Conservation (phyloP, 306 rosid species). For the Pterocarpus santalinus region DNA sequence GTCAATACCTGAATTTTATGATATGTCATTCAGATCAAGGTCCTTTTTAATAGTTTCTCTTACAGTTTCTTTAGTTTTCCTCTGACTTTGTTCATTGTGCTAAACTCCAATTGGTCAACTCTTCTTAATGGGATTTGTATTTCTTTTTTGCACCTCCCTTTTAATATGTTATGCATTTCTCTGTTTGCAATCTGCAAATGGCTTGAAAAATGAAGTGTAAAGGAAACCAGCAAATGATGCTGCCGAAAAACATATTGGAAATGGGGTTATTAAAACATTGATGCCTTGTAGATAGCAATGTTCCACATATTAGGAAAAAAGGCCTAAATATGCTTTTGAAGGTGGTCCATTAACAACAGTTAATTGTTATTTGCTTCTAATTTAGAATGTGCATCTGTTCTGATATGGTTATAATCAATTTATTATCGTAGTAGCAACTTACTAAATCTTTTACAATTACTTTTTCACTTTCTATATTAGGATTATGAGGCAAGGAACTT, state of each 20-base stretch:
- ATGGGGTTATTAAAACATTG: not conserved
- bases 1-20: not conserved
- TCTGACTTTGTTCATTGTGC: not conserved
- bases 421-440: constrained; percentile 15
- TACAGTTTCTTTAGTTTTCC: not conserved
- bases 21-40: not conserved
- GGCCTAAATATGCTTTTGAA: not conserved
- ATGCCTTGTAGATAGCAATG: not conserved
- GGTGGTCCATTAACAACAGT: constrained; percentile 32
- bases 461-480: constrained; percentile 52
- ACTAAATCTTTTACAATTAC: not conserved
- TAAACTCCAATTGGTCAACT: constrained; percentile 23
- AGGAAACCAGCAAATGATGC: constrained; percentile 20
- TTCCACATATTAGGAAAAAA: constrained; percentile 3
- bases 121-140: not conserved
- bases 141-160: not conserved
- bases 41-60: not conserved
- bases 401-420: constrained; percentile 7
- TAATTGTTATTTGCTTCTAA: constrained; percentile 24
- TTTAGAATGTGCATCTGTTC: constrained; percentile 22
- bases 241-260: constrained; percentile 22
- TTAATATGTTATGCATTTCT: not conserved
- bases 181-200: constrained; percentile 22
- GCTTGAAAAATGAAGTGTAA: constrained; percentile 22
- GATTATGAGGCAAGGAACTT: constrained; percentile 84